Conservation (phyloP, 352 stramenopile genomes). For the Pilasporangium apinafurcum region DNA sequence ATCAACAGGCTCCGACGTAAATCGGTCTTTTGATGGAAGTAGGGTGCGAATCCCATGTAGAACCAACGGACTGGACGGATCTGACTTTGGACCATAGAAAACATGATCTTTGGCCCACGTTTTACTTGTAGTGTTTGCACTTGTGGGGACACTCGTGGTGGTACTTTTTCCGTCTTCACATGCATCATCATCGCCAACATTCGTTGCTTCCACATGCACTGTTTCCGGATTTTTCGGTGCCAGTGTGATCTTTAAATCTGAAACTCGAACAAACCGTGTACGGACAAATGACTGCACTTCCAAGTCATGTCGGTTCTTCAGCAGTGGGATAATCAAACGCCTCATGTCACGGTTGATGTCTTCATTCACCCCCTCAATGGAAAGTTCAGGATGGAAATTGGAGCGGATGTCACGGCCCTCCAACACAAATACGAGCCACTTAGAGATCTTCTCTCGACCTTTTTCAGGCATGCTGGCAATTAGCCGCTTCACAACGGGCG, state of each 20-base stretch:
- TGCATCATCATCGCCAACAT: background rate
- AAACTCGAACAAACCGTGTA: slow-evolving; percentile 54
- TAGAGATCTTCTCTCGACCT: slow-evolving; percentile 57
- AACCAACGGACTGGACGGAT: slow-evolving; percentile 47
- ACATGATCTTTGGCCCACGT: slow-evolving; percentile 51
- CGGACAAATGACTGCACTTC: slow-evolving; percentile 58
- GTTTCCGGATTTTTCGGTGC: slow-evolving; percentile 56
- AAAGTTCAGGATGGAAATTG: slow-evolving; percentile 67
- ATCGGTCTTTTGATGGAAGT: slow-evolving; percentile 30
- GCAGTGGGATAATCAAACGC: slow-evolving; percentile 58
- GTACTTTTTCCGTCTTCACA: slow-evolving; percentile 6
- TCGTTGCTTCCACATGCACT: slow-evolving; percentile 32
- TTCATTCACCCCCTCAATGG: slow-evolving; percentile 62
- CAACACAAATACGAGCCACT: slow-evolving; percentile 68
- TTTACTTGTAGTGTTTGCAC: slow-evolving; percentile 1
- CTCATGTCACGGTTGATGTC: slow-evolving; percentile 56
- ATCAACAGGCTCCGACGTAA: slow-evolving; percentile 55
- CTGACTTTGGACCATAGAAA: slow-evolving; percentile 62
- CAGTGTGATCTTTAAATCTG: slow-evolving; percentile 61
- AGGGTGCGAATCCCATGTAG: slow-evolving; percentile 39
- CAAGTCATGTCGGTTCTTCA: slow-evolving; percentile 65
- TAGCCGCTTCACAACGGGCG: slow-evolving; percentile 58
- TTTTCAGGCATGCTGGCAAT: slow-evolving; percentile 60
- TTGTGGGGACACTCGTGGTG: background rate
- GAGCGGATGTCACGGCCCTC: slow-evolving; percentile 65